phyloP scores from a whole-genome alignment of 345 rosid genomes.

The Salix dunnii region DNA sequence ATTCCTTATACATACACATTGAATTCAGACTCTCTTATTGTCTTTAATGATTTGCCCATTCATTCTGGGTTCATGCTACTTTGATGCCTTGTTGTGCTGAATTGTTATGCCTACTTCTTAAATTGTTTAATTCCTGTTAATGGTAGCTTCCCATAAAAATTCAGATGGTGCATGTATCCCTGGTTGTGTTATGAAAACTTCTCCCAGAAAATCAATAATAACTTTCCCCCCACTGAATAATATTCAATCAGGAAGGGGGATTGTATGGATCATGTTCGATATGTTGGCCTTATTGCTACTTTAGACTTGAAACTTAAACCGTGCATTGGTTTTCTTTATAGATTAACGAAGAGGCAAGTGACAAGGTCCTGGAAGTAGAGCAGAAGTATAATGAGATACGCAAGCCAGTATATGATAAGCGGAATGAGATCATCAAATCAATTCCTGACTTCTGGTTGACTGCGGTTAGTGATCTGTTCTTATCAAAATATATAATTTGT shows the following conservation, averaged over 20 bases:
- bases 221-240: neutral
- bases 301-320: neutral
- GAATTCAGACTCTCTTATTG: neutral
- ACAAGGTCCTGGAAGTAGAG: conserved; percentile 85
- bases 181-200: neutral
- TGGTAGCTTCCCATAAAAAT: neutral
- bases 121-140: neutral
- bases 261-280: neutral
- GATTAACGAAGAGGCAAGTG: conserved; percentile 94
- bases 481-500: neutral
- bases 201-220: neutral
- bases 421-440: conserved; percentile 63
- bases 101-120: neutral
- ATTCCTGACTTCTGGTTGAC: conserved; percentile 94
- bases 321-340: conserved; percentile 15
- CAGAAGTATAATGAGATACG: conserved; percentile 80
- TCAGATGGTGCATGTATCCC: neutral
- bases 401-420: conserved; percentile 80
- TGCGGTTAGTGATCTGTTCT: conserved; percentile 55
- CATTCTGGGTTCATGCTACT: neutral
- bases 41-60: neutral
- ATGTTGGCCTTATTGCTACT: neutral
- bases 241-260: neutral
- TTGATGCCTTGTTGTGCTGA: neutral
- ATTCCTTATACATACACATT: neutral